Evolutionary conservation across 805 yeast species (phyloP).

Genomic region (Candida loeiensis): DNA sequence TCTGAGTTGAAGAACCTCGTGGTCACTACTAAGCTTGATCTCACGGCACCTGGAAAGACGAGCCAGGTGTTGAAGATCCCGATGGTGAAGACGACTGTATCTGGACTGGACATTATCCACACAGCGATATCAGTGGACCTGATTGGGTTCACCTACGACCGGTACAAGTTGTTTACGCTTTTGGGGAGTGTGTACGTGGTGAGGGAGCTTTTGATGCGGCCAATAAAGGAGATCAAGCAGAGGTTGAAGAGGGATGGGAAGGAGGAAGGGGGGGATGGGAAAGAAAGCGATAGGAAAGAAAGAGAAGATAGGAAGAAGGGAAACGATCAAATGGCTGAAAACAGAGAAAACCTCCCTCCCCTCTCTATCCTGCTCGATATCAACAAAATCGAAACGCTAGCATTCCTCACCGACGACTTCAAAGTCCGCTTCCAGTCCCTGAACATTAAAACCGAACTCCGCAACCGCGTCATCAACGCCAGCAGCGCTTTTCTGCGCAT

Average conservation of each 20-base stretch:
- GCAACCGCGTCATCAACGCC: constrained; percentile 12
- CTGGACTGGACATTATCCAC: constrained; percentile 1
- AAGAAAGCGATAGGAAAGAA: too few relatives aligned
- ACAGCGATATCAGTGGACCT: not conserved
- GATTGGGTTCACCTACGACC: constrained; percentile 19
- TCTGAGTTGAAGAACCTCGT: constrained; percentile 16
- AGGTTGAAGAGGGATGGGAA: constrained; percentile 15
- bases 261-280: too few relatives aligned
- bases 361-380: not conserved
- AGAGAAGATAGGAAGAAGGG: not conserved
- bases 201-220: constrained; percentile 27
- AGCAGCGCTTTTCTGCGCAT: constrained; percentile 33
- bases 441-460: constrained; percentile 10
- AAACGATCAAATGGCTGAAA: too few relatives aligned
- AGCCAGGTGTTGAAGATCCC: constrained; percentile 22
- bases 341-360: not conserved
- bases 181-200: constrained; percentile 33
- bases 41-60: constrained; percentile 9
- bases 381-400: not conserved
- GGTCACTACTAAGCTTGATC: constrained; percentile 14
- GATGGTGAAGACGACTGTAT: constrained; percentile 4
- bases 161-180: constrained; percentile 28
- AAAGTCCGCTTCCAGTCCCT: constrained; percentile 46
- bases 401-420: constrained; percentile 45
- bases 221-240: constrained; percentile 21